Evolutionary conservation across 495 filamentous ascomycete genomes (phyloP), one percentile per base, ranked within the genome.

Genomic region (Parmelia sp.): DNA sequence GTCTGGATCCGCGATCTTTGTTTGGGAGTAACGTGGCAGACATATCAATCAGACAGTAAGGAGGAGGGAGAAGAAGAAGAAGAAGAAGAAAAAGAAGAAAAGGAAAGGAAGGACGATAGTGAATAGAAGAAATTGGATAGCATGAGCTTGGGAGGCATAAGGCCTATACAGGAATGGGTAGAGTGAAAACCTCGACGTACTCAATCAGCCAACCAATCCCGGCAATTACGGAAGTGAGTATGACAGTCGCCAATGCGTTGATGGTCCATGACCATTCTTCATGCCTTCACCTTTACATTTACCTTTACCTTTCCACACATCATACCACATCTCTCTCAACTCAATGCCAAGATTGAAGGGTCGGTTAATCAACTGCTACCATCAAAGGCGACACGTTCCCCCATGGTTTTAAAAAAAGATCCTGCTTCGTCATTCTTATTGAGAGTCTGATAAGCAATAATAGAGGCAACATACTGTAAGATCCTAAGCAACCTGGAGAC

Each of bases 301-400:
- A 12, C 39, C 47, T 55, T 55, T 55, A 8, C 51, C 51, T 55
- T 55, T 55, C 51, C 51, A 55, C 51, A 55, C 9, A 33, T 31
- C 27, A 7, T 23, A 29, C 51, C 51, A 55, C 51, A 55, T 19
- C 5, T 55, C 51, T 33, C 51, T 17, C 5, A 55, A 21, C 29
- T 33, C 21, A 27, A 53, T 31, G 1, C 45, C 14, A 14, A 14
- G 45, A 21, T 29, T 31, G 14, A 15, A 53, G 5, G 19, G 27
- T 31, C 9, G 15, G 25, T 8, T 25, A 14, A 15, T 17, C 25
- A 36, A 55, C 21, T 21, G 29, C 29, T 7, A 55, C 5, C 19
- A 25, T 55, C 29, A 17, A 21, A 33, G 6, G 17, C 0, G 29
- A 55, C 27, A 33, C 27, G 15, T 33, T 55, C 15, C 21, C 29